Evolutionary conservation across 331 rosid genomes (phyloP).

Genomic region (Quercus tomentella): DNA sequence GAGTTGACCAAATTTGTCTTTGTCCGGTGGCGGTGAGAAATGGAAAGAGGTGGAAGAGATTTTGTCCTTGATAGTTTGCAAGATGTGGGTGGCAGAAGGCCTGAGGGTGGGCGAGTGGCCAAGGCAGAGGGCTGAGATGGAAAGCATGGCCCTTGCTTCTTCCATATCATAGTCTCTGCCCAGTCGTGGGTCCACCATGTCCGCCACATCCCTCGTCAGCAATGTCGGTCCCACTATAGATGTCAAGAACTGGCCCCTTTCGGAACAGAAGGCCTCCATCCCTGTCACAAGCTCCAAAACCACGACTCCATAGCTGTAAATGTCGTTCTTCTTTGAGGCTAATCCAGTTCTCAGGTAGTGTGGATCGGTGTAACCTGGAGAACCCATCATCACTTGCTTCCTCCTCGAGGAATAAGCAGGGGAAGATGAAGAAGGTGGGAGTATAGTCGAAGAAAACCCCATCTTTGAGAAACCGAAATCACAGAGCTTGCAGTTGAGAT

Average conservation of each 20-base stretch:
- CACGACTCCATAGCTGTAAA: slow-evolving; percentile 45
- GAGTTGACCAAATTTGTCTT: background rate
- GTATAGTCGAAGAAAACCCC: slow-evolving; percentile 44
- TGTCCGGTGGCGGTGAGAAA: background rate
- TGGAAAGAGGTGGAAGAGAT: slow-evolving; percentile 1
- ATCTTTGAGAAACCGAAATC: slow-evolving; percentile 50
- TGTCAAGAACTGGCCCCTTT: slow-evolving; percentile 20
- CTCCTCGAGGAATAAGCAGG: slow-evolving; percentile 2
- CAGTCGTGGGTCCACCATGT: slow-evolving; percentile 30
- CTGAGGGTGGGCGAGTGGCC: slow-evolving; percentile 35
- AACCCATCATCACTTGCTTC: slow-evolving; percentile 36
- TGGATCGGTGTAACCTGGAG: slow-evolving; percentile 57
- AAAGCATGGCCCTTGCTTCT: slow-evolving; percentile 30
- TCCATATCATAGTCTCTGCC: slow-evolving; percentile 18
- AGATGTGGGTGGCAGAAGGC: slow-evolving; percentile 27
- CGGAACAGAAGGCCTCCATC: slow-evolving; percentile 33
- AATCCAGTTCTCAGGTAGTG: slow-evolving; percentile 46
- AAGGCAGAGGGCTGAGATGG: slow-evolving; percentile 29
- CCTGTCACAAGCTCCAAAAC: slow-evolving; percentile 42
- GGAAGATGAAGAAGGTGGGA: background rate
- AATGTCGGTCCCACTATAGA: background rate
- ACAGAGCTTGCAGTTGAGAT: slow-evolving; percentile 39
- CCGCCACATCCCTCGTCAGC: background rate
- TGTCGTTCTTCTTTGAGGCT: slow-evolving; percentile 50
- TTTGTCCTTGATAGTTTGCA: slow-evolving; percentile 4